These are phyloP conservation scores for Aspergillus indologenus DNA, from an alignment of 495 filamentous ascomycete genomes.

Conservation along the genomic window DNA sequence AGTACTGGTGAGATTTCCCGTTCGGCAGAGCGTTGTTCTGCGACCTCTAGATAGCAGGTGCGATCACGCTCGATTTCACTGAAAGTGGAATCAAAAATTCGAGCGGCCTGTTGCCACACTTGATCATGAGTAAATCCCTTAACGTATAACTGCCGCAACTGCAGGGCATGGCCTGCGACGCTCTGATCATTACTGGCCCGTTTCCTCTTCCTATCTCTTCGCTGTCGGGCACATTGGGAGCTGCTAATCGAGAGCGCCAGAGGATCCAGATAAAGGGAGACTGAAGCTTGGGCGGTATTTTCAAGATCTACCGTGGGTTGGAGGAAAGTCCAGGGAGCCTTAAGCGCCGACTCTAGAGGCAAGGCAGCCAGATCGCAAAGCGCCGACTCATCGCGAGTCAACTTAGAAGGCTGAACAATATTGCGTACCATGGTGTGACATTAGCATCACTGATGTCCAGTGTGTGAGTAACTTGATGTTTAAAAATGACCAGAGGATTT, in stretches of 20 bases:
- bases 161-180: constrained; percentile 49
- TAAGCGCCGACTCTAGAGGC: constrained; percentile 26
- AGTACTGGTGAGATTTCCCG: neutral
- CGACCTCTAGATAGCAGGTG: constrained; percentile 15
- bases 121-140: constrained; percentile 86
- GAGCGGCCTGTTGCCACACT: constrained; percentile 89
- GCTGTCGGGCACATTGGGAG: constrained; percentile 57
- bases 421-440: neutral
- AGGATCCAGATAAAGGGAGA: constrained; percentile 73
- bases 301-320: constrained; percentile 64
- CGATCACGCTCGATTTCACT: constrained; percentile 35
- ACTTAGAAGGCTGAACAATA: neutral
- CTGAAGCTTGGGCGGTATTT: constrained; percentile 60
- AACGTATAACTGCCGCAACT: constrained; percentile 73
- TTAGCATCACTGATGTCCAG: neutral
- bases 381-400: neutral
- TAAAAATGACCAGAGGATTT: neutral
- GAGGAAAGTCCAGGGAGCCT: constrained; percentile 56
- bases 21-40: neutral
- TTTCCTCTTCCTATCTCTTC: constrained; percentile 65
- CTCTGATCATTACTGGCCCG: constrained; percentile 43
- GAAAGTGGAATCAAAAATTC: constrained; percentile 52
- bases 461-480: neutral
- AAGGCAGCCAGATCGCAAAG: constrained; percentile 2
- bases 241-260: constrained; percentile 67